Evolutionary conservation across 1,139 yeast species (phyloP).

Genomic region (Suzukiozyma palmioleophila): DNA sequence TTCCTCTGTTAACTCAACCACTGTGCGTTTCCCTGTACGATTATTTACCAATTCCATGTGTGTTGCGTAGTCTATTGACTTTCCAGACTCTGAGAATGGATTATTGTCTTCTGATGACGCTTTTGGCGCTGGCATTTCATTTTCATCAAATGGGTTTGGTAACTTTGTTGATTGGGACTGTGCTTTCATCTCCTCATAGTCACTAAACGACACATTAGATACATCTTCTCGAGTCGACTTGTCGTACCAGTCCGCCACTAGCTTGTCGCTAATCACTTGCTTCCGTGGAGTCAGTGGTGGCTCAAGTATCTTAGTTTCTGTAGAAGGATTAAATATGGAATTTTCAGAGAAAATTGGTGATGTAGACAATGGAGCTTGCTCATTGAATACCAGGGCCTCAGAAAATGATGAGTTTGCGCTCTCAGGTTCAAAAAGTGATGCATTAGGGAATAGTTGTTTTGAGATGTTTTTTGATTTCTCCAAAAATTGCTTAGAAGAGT

Average conservation of each 20-base stretch:
- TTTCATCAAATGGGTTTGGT: slow-evolving; percentile 11
- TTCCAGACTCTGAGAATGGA: neutral
- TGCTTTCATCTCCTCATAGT: slow-evolving; percentile 5
- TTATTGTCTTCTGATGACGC: neutral
- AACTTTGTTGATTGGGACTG: slow-evolving; percentile 5
- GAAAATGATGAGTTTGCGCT: neutral
- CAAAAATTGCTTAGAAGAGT: slow-evolving; percentile 1
- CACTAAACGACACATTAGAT: slow-evolving; percentile 31
- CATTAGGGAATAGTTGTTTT: neutral
- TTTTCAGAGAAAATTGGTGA: neutral
- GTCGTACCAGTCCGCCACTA: slow-evolving; percentile 37
- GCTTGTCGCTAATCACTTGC: slow-evolving; percentile 32
- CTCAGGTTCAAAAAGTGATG: neutral
- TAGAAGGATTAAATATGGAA: neutral
- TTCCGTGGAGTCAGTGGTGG: slow-evolving; percentile 27
- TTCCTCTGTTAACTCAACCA: slow-evolving; percentile 29
- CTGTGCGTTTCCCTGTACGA: slow-evolving; percentile 34
- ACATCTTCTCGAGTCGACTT: slow-evolving; percentile 23
- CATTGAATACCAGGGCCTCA: neutral
- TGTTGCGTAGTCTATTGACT: slow-evolving; percentile 26
- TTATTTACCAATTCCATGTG: slow-evolving; percentile 37
- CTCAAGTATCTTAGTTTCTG: neutral
- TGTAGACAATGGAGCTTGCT: neutral
- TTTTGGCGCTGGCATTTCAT: neutral
- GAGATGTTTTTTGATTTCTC: slow-evolving; percentile 2